Percentiles rank a stretch among this genome's conserved stretches.
These are phyloP conservation scores for Emergomyces orientalis DNA, from an alignment of 2,329 filamentous ascomycete species.

Conservation along the genomic window DNA sequence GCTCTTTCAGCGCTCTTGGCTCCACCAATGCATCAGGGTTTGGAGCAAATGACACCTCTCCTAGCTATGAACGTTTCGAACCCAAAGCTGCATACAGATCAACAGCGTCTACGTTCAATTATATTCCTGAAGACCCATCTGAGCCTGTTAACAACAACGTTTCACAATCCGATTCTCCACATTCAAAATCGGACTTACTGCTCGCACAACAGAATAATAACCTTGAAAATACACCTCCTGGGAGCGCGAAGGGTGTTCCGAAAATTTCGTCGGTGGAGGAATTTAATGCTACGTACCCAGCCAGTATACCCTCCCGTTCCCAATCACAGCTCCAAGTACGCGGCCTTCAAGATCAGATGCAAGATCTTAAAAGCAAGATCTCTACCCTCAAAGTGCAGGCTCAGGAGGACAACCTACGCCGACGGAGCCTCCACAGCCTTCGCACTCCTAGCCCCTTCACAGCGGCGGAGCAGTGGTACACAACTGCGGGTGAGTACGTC, in stretches of 20 bases:
- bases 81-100: conserved; percentile 26
- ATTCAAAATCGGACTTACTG: background rate
- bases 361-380: conserved; percentile 75
- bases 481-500: conserved; percentile 31
- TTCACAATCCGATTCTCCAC: background rate
- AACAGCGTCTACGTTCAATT: conserved; percentile 37
- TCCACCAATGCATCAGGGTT: conserved; percentile 27
- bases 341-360: conserved; percentile 73
- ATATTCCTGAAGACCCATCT: conserved; percentile 23
- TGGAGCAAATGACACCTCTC: conserved; percentile 27
- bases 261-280: conserved; percentile 25
- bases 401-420: conserved; percentile 66
- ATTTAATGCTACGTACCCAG: conserved; percentile 30
- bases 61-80: conserved; percentile 25
- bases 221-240: background rate
- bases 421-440: conserved; percentile 66
- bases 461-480: conserved; percentile 54
- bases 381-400: conserved; percentile 70
- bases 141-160: background rate
- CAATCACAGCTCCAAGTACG: conserved; percentile 65
- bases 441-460: conserved; percentile 72
- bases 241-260: background rate
- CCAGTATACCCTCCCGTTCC: conserved; percentile 50
- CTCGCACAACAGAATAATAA: background rate
- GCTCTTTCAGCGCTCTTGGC: conserved; percentile 53